These are phyloP conservation scores for Pisolithus albus DNA, from an alignment of 768 basidiomycete genomes.

Conservation along the genomic window DNA sequence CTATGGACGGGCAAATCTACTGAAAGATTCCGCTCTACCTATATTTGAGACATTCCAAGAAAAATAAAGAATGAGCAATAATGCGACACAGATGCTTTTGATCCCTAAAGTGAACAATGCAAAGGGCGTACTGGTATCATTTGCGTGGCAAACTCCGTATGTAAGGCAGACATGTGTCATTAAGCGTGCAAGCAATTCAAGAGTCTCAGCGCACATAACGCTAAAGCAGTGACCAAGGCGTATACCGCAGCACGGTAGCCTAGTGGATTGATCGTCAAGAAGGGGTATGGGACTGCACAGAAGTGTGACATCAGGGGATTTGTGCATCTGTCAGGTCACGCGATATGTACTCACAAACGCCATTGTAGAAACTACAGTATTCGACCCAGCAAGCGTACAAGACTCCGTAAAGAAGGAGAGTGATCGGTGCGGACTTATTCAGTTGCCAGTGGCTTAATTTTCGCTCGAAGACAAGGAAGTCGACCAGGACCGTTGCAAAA, in stretches of 20 bases:
- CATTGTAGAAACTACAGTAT: slow-evolving; percentile 55
- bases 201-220: slow-evolving; percentile 46
- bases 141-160: neutral
- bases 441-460: slow-evolving; percentile 36
- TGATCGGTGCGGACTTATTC: slow-evolving; percentile 11
- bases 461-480: slow-evolving; percentile 62
- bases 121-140: neutral
- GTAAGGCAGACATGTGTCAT: neutral
- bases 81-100: neutral
- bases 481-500: slow-evolving; percentile 46
- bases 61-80: too few species aligned
- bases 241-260: slow-evolving; percentile 55
- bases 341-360: slow-evolving; percentile 43
- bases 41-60: too few species aligned
- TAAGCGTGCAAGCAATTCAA: slow-evolving; percentile 53
- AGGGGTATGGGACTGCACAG: slow-evolving; percentile 71
- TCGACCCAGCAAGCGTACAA: slow-evolving; percentile 66
- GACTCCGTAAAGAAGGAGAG: slow-evolving; percentile 21
- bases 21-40: too few species aligned
- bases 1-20: too few species aligned
- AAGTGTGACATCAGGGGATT: slow-evolving; percentile 4
- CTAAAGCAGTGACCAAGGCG: slow-evolving; percentile 41
- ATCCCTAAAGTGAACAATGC: neutral
- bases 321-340: neutral
- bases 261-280: slow-evolving; percentile 57